Evolutionary conservation across 169 alveolate genomes (phyloP), one percentile per base, ranked within the genome.

Genomic region (Prorocentrum cordatum): DNA sequence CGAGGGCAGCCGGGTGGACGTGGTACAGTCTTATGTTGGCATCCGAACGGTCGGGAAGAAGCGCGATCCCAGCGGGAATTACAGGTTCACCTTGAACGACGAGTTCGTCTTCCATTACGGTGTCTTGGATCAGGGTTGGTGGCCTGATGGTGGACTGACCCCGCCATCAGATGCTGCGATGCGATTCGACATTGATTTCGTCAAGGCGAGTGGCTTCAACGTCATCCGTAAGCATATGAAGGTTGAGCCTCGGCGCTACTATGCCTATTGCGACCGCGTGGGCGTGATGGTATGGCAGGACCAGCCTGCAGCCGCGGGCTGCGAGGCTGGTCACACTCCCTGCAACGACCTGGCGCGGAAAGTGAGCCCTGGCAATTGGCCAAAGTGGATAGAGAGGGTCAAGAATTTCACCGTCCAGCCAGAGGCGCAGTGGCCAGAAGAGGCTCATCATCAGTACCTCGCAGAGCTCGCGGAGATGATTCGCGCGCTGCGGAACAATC

Each of bases 91-190:
- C 12, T 9, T 72, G 83, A 72, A 72, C 27, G 67, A 24, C 6
- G 24, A 45, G 59, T n/a, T n/a, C 24, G 29, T 35, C 26, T 72
- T 72, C 32, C 83, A 72, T n/a, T 35, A 45, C 50, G 83, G 83
- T 1, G 45, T 67, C 14, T 31, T 72, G 45, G 83, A 72, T 47
- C 83, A 72, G 47, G 83, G 83, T 2, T 72, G 83, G 83, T 72
- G 83, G 83, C 83, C 83, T 3, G 83, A 72, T 45, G 83, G 83
- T 1, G 50, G 42, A 1, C 32, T 45, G 3, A 72, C 83, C 22
- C 45, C 83, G 26, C 83, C 83, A 0, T 24, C 66, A 0, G 83
- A 70, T 20, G 66, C 38, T 4, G 83, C 83, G n/a, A 45, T 72
- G 32, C 45, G 42, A 1, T 72, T 5, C 0, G 83, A 72, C 10